Evolutionary conservation across 1,284 basidiomycete genomes (phyloP).

Genomic region (Leccinum fallax): DNA sequence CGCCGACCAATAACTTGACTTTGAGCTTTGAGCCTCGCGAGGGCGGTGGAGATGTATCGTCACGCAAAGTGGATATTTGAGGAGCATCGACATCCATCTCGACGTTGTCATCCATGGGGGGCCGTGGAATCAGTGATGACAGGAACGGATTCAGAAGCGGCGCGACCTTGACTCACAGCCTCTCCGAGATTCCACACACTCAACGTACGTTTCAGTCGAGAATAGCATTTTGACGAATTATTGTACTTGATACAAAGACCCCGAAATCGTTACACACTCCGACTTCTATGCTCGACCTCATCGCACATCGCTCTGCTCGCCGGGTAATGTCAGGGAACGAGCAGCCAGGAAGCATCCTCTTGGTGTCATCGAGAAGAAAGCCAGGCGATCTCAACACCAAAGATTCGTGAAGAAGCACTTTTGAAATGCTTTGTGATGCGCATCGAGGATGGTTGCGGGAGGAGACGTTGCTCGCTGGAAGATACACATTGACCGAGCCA

Average conservation of each 20-base stretch:
- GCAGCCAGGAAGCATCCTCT: conserved; percentile 18
- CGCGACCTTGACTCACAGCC: no score
- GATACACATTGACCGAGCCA: neutral
- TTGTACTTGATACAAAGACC: no score
- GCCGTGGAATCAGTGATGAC: neutral
- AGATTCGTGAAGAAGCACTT: neutral
- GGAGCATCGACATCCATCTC: conserved; percentile 70
- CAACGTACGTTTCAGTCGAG: no score
- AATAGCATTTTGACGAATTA: no score
- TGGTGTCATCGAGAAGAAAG: conserved; percentile 11
- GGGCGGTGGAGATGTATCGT: conserved; percentile 70
- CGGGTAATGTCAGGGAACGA: no score
- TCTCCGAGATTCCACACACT: no score
- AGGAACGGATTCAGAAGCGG: neutral
- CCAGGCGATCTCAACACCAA: conserved; percentile 11
- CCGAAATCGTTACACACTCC: no score
- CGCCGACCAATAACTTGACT: conserved; percentile 53
- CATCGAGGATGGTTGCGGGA: neutral
- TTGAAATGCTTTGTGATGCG: neutral
- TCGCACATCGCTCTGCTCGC: no score
- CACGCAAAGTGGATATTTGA: conserved; percentile 72
- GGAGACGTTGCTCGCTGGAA: neutral
- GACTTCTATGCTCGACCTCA: no score
- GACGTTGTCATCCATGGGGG: conserved; percentile 49
- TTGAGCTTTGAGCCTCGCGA: conserved; percentile 46